These are phyloP conservation scores for Suhomyces kilbournensis DNA, from an alignment of 805 yeast species.

Conservation along the genomic window DNA sequence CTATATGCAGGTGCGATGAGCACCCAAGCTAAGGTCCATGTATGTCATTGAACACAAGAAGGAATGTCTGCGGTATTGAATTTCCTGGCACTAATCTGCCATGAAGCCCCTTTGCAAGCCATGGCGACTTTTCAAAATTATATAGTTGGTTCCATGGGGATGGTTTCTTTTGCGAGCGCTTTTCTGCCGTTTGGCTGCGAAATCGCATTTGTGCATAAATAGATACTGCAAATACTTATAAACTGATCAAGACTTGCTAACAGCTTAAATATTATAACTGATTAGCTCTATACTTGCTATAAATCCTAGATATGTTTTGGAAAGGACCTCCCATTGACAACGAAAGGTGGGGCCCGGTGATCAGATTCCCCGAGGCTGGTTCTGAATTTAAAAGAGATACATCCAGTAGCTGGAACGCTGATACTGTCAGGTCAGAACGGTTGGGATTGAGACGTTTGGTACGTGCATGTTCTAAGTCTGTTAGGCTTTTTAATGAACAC, in stretches of 20 bases:
- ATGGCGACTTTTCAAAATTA: neutral
- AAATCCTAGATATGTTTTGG: neutral
- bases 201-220: neutral
- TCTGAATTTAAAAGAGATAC: neutral
- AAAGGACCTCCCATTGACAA: neutral
- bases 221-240: neutral
- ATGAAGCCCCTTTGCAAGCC: neutral
- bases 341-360: neutral
- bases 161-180: neutral
- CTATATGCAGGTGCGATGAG: slow-evolving; percentile 3
- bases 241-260: neutral
- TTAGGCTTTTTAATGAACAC: neutral
- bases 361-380: neutral
- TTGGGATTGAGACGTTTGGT: slow-evolving; percentile 6
- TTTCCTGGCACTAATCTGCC: too few relatives aligned
- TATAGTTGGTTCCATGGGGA: neutral
- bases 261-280: neutral
- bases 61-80: too few relatives aligned
- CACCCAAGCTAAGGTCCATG: neutral
- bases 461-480: slow-evolving; percentile 3
- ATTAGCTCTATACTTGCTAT: neutral
- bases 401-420: neutral
- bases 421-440: slow-evolving; percentile 3
- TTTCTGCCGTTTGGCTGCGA: neutral
- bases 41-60: neutral